These are phyloP conservation scores for Thielaviopsis musarum DNA, from an alignment of 2,329 filamentous ascomycete species.

Conservation along the genomic window DNA sequence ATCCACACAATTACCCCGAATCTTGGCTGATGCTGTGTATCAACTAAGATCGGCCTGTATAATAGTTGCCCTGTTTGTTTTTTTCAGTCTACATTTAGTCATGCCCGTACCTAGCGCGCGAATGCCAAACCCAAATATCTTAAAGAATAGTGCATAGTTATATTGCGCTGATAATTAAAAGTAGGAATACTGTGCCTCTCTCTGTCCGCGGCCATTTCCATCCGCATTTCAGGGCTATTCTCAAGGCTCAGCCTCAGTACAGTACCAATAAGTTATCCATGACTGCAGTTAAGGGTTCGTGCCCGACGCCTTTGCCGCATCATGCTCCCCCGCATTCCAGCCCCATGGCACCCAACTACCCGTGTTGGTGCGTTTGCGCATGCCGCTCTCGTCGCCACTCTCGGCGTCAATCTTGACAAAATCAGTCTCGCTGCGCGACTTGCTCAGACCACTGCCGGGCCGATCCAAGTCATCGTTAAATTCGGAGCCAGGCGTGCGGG, in stretches of 20 bases:
- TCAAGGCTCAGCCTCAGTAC: not conserved
- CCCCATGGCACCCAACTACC: constrained; percentile 34
- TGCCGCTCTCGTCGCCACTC: constrained; percentile 40
- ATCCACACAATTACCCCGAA: not conserved
- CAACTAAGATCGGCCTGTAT: not conserved
- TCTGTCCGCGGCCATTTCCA: too few relatives aligned
- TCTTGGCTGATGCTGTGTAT: not conserved
- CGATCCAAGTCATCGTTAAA: constrained; percentile 19
- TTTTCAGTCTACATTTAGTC: not conserved
- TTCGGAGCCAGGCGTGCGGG: constrained; percentile 3
- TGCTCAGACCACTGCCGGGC: constrained; percentile 43
- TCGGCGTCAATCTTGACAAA: constrained; percentile 81
- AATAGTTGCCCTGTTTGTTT: not conserved
- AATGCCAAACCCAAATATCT: not conserved
- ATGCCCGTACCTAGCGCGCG: not conserved
- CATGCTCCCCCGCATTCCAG: constrained; percentile 19
- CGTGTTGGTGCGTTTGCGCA: constrained; percentile 19
- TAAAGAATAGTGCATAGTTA: not conserved
- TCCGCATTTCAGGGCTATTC: too few relatives aligned
- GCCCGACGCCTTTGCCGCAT: constrained; percentile 22
- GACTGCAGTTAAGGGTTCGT: constrained; percentile 18
- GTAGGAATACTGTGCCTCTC: too few relatives aligned
- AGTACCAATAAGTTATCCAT: not conserved
- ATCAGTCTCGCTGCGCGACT: constrained; percentile 72
- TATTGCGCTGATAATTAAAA: not conserved